A percentile compares a stretch with the other conserved stretches of the same genome.
Evolutionary conservation across 2,329 filamentous ascomycete species (phyloP).

Genomic region (Colletotrichum tropicale): DNA sequence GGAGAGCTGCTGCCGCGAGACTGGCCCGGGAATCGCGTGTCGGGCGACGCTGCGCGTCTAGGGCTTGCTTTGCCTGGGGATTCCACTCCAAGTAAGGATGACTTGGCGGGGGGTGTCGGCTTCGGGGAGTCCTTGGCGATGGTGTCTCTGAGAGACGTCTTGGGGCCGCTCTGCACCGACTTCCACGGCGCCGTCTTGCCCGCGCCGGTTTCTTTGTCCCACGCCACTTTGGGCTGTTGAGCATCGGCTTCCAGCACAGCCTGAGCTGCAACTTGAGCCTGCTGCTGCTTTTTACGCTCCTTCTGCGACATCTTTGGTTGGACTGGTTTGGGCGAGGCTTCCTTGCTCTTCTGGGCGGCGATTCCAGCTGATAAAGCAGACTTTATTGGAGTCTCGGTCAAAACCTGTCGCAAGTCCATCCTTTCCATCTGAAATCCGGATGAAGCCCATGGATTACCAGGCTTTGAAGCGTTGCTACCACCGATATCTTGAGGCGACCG

Average conservation of each 20-base stretch:
- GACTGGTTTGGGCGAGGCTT: slow-evolving; percentile 38
- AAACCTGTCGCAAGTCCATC: slow-evolving; percentile 77
- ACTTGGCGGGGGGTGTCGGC: slow-evolving; percentile 36
- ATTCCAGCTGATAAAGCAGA: slow-evolving; percentile 61
- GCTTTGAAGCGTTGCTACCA: slow-evolving; percentile 3
- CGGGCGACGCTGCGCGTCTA: slow-evolving; percentile 61
- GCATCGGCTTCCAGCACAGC: slow-evolving; percentile 40
- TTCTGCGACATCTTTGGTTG: slow-evolving; percentile 82
- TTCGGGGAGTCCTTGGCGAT: slow-evolving; percentile 38
- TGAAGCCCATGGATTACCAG: slow-evolving; percentile 54
- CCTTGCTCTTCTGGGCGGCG: slow-evolving; percentile 52
- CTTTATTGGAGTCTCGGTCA: slow-evolving; percentile 61
- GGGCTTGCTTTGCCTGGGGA: slow-evolving; percentile 41
- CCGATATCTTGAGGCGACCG: slow-evolving; percentile 3
- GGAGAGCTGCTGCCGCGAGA: slow-evolving; percentile 41
- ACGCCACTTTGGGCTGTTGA: slow-evolving; percentile 42
- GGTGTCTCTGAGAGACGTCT: slow-evolving; percentile 55
- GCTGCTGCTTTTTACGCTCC: slow-evolving; percentile 84
- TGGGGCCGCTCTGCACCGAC: slow-evolving; percentile 51
- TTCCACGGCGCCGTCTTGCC: slow-evolving; percentile 69
- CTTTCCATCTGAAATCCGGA: slow-evolving; percentile 62
- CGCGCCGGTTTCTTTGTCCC: slow-evolving; percentile 46
- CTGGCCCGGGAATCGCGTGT: slow-evolving; percentile 68
- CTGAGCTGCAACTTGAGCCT: slow-evolving; percentile 61
- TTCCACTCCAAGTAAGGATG: slow-evolving; percentile 48